phyloP scores from a whole-genome alignment of 768 basidiomycete species.

The Kwoniella europaea region DNA sequence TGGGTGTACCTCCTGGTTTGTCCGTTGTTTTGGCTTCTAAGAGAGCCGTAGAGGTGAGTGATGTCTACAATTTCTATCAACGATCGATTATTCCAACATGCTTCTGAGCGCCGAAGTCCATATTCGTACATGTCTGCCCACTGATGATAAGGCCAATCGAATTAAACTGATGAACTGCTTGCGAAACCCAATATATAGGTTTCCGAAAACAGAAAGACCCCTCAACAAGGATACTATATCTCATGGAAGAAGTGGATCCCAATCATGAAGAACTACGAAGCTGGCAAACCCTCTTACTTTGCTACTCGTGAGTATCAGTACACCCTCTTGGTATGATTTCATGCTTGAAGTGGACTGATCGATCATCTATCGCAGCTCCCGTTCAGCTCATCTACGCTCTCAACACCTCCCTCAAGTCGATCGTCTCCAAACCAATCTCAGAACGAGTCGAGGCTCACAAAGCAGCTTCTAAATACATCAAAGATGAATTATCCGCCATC shows the following conservation, averaged over 20 bases:
- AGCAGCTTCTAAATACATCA: slow-evolving; percentile 71
- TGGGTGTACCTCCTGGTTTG: slow-evolving; percentile 90
- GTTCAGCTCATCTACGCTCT: slow-evolving; percentile 94
- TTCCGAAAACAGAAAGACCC: slow-evolving; percentile 68
- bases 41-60: slow-evolving; percentile 70
- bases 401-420: slow-evolving; percentile 75
- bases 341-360: neutral
- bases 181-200: slow-evolving; percentile 58
- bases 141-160: too few species aligned
- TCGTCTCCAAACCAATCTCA: slow-evolving; percentile 73
- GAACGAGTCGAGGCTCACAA: slow-evolving; percentile 79
- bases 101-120: too few species aligned
- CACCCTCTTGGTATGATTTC: neutral
- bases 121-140: too few species aligned
- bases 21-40: slow-evolving; percentile 82
- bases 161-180: too few species aligned
- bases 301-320: slow-evolving; percentile 66
- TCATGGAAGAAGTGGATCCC: slow-evolving; percentile 88
- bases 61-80: neutral
- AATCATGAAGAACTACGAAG: slow-evolving; percentile 91
- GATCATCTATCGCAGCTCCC: slow-evolving; percentile 62
- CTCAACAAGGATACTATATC: slow-evolving; percentile 79
- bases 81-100: too few species aligned
- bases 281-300: slow-evolving; percentile 81
- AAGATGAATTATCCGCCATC: slow-evolving; percentile 67